These are phyloP conservation scores for Fomitopsis serialis DNA, from an alignment of 768 basidiomycete species.

Conservation along the genomic window DNA sequence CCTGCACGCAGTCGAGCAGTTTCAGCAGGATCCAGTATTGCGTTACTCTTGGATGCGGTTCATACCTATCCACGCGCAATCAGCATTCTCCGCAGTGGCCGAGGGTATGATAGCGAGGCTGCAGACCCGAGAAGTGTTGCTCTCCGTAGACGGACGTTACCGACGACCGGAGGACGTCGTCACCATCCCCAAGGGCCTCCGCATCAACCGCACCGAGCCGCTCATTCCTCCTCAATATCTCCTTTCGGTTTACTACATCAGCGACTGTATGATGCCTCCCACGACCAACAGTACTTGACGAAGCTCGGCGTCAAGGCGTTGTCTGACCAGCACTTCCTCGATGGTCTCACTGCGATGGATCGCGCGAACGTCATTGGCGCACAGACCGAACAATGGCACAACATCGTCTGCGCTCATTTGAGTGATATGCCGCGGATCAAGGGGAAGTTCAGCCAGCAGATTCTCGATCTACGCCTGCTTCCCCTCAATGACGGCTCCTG, in stretches of 20 bases:
- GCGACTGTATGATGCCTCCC: background rate
- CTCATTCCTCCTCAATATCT: background rate
- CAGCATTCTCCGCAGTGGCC: background rate
- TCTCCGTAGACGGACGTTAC: background rate
- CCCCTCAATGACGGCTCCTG: background rate
- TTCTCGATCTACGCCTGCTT: background rate
- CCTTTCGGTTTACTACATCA: background rate
- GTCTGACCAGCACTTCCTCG: background rate
- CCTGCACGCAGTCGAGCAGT: constrained; percentile 15
- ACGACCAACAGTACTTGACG: background rate
- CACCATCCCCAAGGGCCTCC: background rate
- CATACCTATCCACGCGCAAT: constrained; percentile 10
- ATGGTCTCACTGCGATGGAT: background rate
- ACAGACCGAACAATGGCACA: background rate
- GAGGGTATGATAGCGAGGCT: background rate
- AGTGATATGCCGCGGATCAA: background rate
- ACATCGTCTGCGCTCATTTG: background rate
- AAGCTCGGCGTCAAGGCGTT: background rate
- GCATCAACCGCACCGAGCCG: background rate
- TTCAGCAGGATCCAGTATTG: constrained; percentile 11
- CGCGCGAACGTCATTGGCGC: background rate
- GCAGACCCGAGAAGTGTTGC: background rate
- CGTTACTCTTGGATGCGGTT: constrained; percentile 20
- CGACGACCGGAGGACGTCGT: background rate
- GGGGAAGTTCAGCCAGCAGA: background rate